Percentiles rank a stretch among this genome's conserved stretches.
Conservation (phyloP, 768 basidiomycete species). For the Lentinula sp. region DNA sequence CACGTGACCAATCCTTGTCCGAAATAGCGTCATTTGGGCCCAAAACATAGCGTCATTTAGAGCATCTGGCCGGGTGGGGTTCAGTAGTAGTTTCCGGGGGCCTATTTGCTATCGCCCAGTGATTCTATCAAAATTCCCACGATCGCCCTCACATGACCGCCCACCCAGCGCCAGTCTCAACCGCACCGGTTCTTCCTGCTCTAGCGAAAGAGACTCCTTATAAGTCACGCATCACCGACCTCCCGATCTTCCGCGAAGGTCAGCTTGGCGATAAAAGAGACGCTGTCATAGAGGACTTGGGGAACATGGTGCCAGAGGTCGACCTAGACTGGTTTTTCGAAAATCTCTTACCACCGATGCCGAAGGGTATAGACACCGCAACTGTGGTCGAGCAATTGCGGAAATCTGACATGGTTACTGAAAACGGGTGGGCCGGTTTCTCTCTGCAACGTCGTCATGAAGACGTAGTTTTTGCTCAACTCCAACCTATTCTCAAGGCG, state of each 20-base stretch:
- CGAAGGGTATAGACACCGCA: not conserved
- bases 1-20: too few species aligned
- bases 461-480: not conserved
- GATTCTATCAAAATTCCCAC: too few species aligned
- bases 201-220: not conserved
- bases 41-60: too few species aligned
- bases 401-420: not conserved
- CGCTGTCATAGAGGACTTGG: constrained; percentile 33
- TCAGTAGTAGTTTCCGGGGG: too few species aligned
- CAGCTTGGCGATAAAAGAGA: not conserved
- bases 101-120: too few species aligned
- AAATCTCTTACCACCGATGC: not conserved
- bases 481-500: not conserved
- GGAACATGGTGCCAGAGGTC: constrained; percentile 33
- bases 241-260: not conserved
- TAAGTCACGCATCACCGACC: not conserved
- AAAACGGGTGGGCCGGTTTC: not conserved
- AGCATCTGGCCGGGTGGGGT: too few species aligned
- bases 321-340: not conserved
- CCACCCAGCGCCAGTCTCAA: too few species aligned
- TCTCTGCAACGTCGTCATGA: not conserved
- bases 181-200: too few species aligned
- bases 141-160: too few species aligned
- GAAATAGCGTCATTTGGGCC: too few species aligned
- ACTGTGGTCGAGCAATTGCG: not conserved